Base-by-base conservation (phyloP, 805 yeast genomes). In the Yamadazyma kitorensis region DNA sequence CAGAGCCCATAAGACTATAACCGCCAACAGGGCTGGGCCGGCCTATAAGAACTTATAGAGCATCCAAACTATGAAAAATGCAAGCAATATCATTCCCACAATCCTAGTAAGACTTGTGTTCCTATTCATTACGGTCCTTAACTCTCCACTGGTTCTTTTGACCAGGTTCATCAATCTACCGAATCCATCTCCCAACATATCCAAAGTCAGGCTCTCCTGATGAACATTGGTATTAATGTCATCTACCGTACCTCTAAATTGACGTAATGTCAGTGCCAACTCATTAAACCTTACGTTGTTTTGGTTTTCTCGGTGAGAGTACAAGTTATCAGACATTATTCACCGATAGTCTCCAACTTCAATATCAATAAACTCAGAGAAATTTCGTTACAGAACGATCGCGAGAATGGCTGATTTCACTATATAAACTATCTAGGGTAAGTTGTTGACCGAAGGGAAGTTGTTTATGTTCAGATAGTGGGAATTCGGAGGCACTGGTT, bases 271-370 rank as follows among this genome's bases (percentile, higher is more conserved):
- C 37, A 50, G 65, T 0, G 73, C 71, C 20, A 67, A 54, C 37
- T 60, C 65, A 34, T 67, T 71, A 40, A 67, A 66, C 34, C 65
- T 41, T 41, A 64, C 65, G 44, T 66, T 63, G 43, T 67, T 67
- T 34, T 63, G 67, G 25, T 61, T 57, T 43, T 67, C 73, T 43
- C 73, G 50, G 34, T 61, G 64, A 27, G 68, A 51, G 48, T 67
- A 67, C 26, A 65, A 42, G 26, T 51, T 44, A 30, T 57, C 60
- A 5, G 54, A 41, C 60, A 54, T 54, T n/a, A n/a, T n/a, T n/a
- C n/a, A n/a, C n/a, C n/a, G n/a, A n/a, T n/a, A n/a, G n/a, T n/a
- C n/a, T n/a, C n/a, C n/a, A n/a, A n/a, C n/a, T n/a, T n/a, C n/a
- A n/a, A n/a, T n/a, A n/a, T n/a, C n/a, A n/a, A n/a, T n/a, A n/a